These are phyloP conservation scores for Colletotrichum chlorophyti DNA, from an alignment of 2,329 filamentous ascomycete genomes.

Conservation along the genomic window DNA sequence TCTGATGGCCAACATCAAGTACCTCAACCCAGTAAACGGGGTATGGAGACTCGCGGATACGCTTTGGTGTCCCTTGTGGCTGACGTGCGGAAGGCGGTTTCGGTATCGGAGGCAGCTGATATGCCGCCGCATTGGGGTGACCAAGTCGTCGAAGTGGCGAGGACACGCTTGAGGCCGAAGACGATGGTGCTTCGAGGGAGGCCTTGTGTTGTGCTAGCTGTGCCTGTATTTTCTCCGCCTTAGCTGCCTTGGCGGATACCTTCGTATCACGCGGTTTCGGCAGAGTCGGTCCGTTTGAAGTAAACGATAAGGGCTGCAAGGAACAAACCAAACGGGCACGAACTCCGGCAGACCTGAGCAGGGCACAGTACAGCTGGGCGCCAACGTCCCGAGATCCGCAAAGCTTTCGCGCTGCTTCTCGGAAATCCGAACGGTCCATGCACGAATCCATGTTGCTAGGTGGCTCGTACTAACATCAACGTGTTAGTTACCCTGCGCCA, in stretches of 20 bases:
- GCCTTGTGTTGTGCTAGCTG: slow-evolving; percentile 49
- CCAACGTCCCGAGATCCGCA: slow-evolving; percentile 88
- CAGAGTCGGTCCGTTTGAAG: slow-evolving; percentile 57
- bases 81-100: slow-evolving; percentile 42
- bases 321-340: slow-evolving; percentile 88
- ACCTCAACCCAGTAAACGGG: slow-evolving; percentile 96
- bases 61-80: slow-evolving; percentile 41
- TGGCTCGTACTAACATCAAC: slow-evolving; percentile 55
- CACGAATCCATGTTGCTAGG: slow-evolving; percentile 71
- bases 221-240: slow-evolving; percentile 44
- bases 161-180: slow-evolving; percentile 38
- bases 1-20: slow-evolving; percentile 84
- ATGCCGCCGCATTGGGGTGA: slow-evolving; percentile 61
- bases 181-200: slow-evolving; percentile 9
- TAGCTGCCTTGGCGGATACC: slow-evolving; percentile 37
- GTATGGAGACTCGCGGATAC: slow-evolving; percentile 73
- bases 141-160: slow-evolving; percentile 57
- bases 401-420: slow-evolving; percentile 69
- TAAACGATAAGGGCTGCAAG: slow-evolving; percentile 80
- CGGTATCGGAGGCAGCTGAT: slow-evolving; percentile 52
- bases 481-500: slow-evolving; percentile 20
- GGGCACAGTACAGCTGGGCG: slow-evolving; percentile 87
- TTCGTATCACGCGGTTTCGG: slow-evolving; percentile 46
- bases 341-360: slow-evolving; percentile 84
- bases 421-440: slow-evolving; percentile 76